Base-by-base conservation (phyloP, 2,329 filamentous ascomycete genomes). In the Aspergillus neotritici region DNA sequence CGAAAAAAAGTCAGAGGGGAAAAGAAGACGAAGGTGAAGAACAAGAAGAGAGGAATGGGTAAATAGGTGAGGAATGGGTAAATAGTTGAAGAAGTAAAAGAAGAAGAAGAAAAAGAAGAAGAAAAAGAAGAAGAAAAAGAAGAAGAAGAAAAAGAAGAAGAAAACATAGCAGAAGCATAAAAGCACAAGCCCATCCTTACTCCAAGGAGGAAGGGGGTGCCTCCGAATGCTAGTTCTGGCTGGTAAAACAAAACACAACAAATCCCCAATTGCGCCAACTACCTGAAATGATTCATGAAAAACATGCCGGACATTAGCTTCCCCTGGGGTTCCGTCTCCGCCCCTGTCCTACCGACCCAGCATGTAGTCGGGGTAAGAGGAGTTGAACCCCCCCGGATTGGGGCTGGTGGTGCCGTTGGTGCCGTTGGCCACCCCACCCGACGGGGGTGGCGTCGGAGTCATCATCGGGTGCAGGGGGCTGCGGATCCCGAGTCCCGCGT, bases 281-380 rank as follows among this genome's bases (percentile, higher is more conserved):
- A 64, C 56, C 60, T 61, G 59, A 63, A 58, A 54, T 66, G 63
- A 62, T 65, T 55, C 21, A 25, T 25, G 21, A 25, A 68, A 68
- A 67, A 66, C 65, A 66, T 68, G 63, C 59, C 64, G 62, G 63
- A 63, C 64, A 65, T 68, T 58, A 66, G 57, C 52, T 56, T 52
- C 47, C 43, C 43, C 51, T 44, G 52, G 51, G 47, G 54, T 56
- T 46, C 46, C 51, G 47, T 47, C 43, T 37, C 21, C 5, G 7
- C 21, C 1, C 5, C 21, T 3, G 7, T 37, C 50, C 63, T 61
- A 72, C 47, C 69, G 67, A 51, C 70, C 70, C 62, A 72, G 68
- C 70, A 73, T 72, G 58, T 72, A 72, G 55, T 72, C 70, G 45
- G 68, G 67, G 56, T 69, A 72, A 46, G 63, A 62, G 48, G 60